Evolutionary conservation across 768 basidiomycete species (phyloP).

Genomic region (Pleurotus eryngii): DNA sequence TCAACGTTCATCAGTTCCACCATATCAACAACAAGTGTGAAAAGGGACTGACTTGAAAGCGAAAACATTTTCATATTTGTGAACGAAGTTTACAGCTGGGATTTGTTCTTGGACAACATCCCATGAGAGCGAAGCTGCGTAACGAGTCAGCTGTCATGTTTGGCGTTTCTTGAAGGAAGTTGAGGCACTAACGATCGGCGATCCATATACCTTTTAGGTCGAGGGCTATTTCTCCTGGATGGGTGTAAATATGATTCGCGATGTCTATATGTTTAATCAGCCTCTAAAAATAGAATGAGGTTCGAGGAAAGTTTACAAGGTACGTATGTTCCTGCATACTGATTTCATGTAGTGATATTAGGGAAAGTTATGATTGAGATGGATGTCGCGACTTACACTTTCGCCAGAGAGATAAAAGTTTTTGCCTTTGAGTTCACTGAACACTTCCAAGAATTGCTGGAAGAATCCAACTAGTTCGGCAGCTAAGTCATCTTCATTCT

Average conservation of each 20-base stretch:
- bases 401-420: constrained; percentile 71
- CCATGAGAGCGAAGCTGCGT: constrained; percentile 55
- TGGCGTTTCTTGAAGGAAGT: background rate
- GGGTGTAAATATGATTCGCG: constrained; percentile 68
- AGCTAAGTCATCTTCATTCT: constrained; percentile 50
- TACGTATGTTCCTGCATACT: constrained; percentile 3
- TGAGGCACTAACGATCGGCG: constrained; percentile 52
- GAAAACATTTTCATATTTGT: constrained; percentile 69
- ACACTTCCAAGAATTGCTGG: constrained; percentile 73
- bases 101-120: constrained; percentile 65
- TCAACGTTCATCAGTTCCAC: background rate
- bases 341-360: background rate
- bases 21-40: background rate
- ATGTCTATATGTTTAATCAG: constrained; percentile 44
- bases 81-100: constrained; percentile 70
- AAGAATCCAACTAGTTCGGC: constrained; percentile 57
- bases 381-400: constrained; percentile 51
- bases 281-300: constrained; percentile 1
- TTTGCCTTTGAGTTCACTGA: constrained; percentile 69
- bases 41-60: constrained; percentile 56
- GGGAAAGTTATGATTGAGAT: background rate
- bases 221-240: constrained; percentile 50
- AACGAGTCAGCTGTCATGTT: background rate
- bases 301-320: background rate
- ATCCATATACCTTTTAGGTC: constrained; percentile 71